Conservation (phyloP, 2,329 filamentous ascomycete genomes). For the Calonectria henricotiae region DNA sequence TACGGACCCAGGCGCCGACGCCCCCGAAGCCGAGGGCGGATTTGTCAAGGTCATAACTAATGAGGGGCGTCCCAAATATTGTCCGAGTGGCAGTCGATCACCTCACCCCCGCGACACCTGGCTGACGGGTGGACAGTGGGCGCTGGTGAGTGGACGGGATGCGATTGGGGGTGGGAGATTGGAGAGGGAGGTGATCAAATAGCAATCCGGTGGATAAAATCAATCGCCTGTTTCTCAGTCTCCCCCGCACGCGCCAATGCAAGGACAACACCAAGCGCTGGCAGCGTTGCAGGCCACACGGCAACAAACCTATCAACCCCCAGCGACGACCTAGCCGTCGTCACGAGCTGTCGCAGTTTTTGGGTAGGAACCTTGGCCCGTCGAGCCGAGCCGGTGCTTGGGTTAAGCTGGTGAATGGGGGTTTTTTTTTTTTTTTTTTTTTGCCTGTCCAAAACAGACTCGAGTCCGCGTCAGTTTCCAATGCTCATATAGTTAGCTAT, state of each 20-base stretch:
- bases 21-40: constrained; percentile 68
- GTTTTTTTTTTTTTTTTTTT: background rate
- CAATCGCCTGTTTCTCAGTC: constrained; percentile 29
- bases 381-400: constrained; percentile 10
- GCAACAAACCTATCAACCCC: constrained; percentile 24
- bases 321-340: constrained; percentile 21
- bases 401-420: constrained; percentile 17
- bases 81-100: constrained; percentile 24
- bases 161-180: constrained; percentile 33
- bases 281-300: constrained; percentile 18
- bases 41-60: constrained; percentile 70
- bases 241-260: constrained; percentile 37
- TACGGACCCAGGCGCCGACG: constrained; percentile 66
- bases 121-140: constrained; percentile 35
- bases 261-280: constrained; percentile 31
- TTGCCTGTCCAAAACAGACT: background rate
- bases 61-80: constrained; percentile 27
- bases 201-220: constrained; percentile 35
- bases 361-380: constrained; percentile 22
- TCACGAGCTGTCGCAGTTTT: constrained; percentile 14
- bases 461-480: constrained; percentile 19
- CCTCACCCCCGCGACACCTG: constrained; percentile 20
- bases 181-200: constrained; percentile 31
- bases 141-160: constrained; percentile 33
- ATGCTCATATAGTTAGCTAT: background rate